Conservation (phyloP, 768 basidiomycete genomes). For the Psilocybe subaeruginosa region DNA sequence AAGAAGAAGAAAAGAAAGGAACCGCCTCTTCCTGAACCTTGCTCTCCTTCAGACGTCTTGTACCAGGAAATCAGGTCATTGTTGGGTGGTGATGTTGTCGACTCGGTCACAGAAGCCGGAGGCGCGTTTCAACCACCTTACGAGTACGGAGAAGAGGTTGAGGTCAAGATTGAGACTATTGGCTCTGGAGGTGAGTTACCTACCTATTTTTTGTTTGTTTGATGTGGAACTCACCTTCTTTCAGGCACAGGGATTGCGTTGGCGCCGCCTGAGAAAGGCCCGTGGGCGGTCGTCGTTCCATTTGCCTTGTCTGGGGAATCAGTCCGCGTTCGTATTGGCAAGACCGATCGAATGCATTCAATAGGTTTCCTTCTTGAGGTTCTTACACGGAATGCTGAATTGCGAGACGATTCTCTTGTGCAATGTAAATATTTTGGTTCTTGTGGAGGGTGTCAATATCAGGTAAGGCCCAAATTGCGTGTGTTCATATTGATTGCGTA, state of each 20-base stretch:
- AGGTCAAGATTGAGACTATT: constrained; percentile 65
- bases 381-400: constrained; percentile 58
- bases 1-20: constrained; percentile 40
- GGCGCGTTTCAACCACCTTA: constrained; percentile 65
- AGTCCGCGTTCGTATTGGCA: constrained; percentile 73
- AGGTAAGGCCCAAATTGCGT: constrained; percentile 47
- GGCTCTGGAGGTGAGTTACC: constrained; percentile 59
- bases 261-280: constrained; percentile 44
- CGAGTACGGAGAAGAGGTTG: constrained; percentile 59
- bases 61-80: constrained; percentile 71
- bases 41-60: constrained; percentile 75
- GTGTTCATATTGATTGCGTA: not conserved
- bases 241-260: constrained; percentile 72
- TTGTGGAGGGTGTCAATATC: constrained; percentile 95
- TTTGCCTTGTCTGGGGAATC: constrained; percentile 85
- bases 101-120: constrained; percentile 48
- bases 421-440: constrained; percentile 86
- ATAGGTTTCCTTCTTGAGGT: constrained; percentile 75
- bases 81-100: constrained; percentile 62
- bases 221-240: constrained; percentile 4
- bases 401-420: constrained; percentile 68
- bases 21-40: constrained; percentile 55
- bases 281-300: constrained; percentile 86
- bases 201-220: not conserved
- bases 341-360: constrained; percentile 71